Conservation (phyloP, 306 rosid species). For the Macrotyloma uniflorum region DNA sequence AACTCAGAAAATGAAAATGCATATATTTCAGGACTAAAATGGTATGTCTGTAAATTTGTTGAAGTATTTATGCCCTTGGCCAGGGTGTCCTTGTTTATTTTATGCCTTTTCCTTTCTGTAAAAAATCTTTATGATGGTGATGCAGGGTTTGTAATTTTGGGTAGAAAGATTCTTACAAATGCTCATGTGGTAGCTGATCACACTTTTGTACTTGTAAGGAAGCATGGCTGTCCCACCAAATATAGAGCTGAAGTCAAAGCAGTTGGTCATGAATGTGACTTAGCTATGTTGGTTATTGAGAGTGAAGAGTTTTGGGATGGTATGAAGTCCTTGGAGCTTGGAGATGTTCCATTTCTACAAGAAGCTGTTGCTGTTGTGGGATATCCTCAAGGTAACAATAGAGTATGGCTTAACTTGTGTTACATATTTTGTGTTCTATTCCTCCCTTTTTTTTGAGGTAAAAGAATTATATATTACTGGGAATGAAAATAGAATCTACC, state of each 20-base stretch:
- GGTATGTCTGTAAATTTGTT: neutral
- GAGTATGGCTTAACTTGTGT: neutral
- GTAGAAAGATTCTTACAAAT: conserved; percentile 78
- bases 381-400: conserved; percentile 80
- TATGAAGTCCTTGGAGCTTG: conserved; percentile 69
- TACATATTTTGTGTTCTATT: conserved; percentile 12
- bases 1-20: conserved; percentile 5
- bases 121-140: conserved; percentile 15
- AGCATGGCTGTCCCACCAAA: conserved; percentile 90
- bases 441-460: neutral
- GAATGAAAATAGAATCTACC: neutral
- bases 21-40: neutral
- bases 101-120: conserved; percentile 18
- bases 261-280: conserved; percentile 93
- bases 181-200: conserved; percentile 97
- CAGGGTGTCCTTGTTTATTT: neutral
- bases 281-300: conserved; percentile 74
- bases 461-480: neutral
- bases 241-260: conserved; percentile 81
- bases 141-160: conserved; percentile 78
- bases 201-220: conserved; percentile 86
- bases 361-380: conserved; percentile 95
- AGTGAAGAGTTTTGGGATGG: conserved; percentile 79
- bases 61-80: conserved; percentile 8
- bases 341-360: conserved; percentile 81